Percentiles rank a stretch among this genome's conserved stretches.
Conservation (phyloP, 2,329 filamentous ascomycete species). For the Tympanopsis confertula region DNA sequence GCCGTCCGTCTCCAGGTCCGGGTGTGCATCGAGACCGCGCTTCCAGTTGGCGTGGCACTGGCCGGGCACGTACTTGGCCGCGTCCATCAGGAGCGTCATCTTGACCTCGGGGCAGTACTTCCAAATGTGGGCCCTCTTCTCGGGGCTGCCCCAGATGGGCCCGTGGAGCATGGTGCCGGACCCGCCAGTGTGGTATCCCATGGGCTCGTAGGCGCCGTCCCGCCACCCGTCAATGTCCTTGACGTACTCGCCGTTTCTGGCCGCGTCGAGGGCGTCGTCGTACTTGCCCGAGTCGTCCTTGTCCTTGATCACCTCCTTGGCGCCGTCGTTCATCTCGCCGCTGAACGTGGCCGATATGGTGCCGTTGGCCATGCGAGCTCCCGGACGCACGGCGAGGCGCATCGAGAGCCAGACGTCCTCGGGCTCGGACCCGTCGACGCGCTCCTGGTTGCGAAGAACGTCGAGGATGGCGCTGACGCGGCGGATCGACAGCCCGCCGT, state of each 20-base stretch:
- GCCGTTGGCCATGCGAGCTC: slow-evolving; percentile 36
- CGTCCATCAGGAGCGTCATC: slow-evolving; percentile 43
- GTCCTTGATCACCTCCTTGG: slow-evolving; percentile 12
- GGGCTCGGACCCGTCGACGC: slow-evolving; percentile 28
- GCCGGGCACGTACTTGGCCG: slow-evolving; percentile 35
- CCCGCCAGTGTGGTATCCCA: slow-evolving; percentile 45
- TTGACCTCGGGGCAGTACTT: slow-evolving; percentile 47
- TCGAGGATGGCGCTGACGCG: slow-evolving; percentile 39
- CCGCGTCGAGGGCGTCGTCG: slow-evolving; percentile 13
- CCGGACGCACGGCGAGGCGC: slow-evolving; percentile 34
- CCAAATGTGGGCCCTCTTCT: slow-evolving; percentile 36
- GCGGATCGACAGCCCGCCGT: slow-evolving; percentile 38
- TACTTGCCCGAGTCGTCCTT: slow-evolving; percentile 9
- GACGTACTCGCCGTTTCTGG: slow-evolving; percentile 18
- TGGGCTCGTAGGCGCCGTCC: slow-evolving; percentile 40
- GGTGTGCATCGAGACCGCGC: slow-evolving; percentile 12
- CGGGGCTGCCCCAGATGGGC: slow-evolving; percentile 34
- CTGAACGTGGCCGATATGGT: slow-evolving; percentile 34
- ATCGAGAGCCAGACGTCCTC: slow-evolving; percentile 46
- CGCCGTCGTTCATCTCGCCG: slow-evolving; percentile 32
- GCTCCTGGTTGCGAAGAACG: slow-evolving; percentile 33
- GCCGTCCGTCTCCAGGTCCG: slow-evolving; percentile 7
- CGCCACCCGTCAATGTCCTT: slow-evolving; percentile 35
- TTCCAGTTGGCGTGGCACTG: slow-evolving; percentile 33
- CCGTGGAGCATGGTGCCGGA: slow-evolving; percentile 30